Evolutionary conservation across 2,329 filamentous ascomycete genomes (phyloP), one percentile per base, ranked within the genome.

Genomic region (Arachnomyces sp.): DNA sequence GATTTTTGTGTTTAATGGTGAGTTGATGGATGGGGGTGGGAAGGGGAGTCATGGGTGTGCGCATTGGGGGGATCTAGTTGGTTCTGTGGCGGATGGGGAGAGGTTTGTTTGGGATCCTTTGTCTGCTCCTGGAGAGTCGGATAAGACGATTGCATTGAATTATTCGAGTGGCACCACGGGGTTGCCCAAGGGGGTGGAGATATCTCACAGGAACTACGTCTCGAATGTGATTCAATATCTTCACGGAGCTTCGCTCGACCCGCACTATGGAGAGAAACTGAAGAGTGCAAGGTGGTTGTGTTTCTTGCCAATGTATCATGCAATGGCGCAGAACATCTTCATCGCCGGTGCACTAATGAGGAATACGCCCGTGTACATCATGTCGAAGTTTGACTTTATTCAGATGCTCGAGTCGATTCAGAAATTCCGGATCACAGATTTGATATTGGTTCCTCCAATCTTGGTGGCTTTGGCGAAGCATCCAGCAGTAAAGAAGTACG

Each of bases 181-280:
- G 5, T 71, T 87, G 3, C 84, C 86, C 7, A 93, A 93, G 58
- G 87, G 87, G 8, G 86, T 92, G 11, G 79, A 84, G 61, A 82
- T 92, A 48, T 78, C 79, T n/a, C 86, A 93, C 60, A 67, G 70
- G 44, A 83, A 86, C 49, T 84, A 86, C 53, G 74, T 88, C 32
- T 73, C 84, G 46, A 90, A 90, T 55, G 74, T 77, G 48, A 52
- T 67, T 11, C 78, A 83, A 43, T 74, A 77, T 12, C 66, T 72
- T n/a, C 64, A 68, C 47, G 59, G 77, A 15, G 50, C 56, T 2
- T 49, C 62, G 8, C 57, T 71, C 16, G 57, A 71, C n/a, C 65
- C 70, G 0, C 68, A 77, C 2, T 72, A 71, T 48, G 61, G 68
- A 35, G 58, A 60, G 31, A 65, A 66, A 43, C 60, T 52, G 46